Evolutionary conservation across 176 grass and related monocot species (phyloP), one percentile per base, ranked within the genome.

Genomic region (Lolium rigidum): DNA sequence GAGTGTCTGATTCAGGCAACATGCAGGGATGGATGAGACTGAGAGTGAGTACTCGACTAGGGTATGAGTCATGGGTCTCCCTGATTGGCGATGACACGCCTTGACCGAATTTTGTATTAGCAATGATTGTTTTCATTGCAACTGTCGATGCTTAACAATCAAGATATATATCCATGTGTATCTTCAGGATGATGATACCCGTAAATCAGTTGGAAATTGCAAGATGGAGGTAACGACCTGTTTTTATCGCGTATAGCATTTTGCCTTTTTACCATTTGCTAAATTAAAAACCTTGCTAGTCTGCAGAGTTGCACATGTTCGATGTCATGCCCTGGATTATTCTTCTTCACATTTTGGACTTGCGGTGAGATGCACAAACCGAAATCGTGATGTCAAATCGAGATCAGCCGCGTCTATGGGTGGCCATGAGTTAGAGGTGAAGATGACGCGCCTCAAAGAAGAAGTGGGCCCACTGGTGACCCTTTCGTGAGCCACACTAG

Each of bases 41-140:
- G 21, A 17, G 48, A 35, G 49, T 12, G 48, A 82, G 18, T 69
- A 82, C 26, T 25, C 68, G 10, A n/a, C 48, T 62, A 50, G 57
- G 31, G 18, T 13, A 71, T 71, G 65, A 82, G 26, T 25, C 65
- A 49, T n/a, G 43, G 14, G 80, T 43, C 41, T 70, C 62, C 48
- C 31, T 26, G 50, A 11, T 71, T 41, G 18, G 64, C 38, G 64
- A 18, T 41, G 25, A 69, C 62, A 68, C 26, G 31, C 28, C 28
- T 69, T 39, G 47, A 38, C 11, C 21, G 80, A 20, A 69, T 22
- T 69, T 67, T 54, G 25, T 46, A 10, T 68, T 63, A 54, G 63
- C 46, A 69, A 82, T 82, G 28, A 54, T 68, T 7, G 57, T 60
- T 28, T 28, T 28, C 26, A 28, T 28, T 28, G 26, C 26, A 28